phyloP scores from a whole-genome alignment of 805 yeast species.

The Yamadazyma laniorum region DNA sequence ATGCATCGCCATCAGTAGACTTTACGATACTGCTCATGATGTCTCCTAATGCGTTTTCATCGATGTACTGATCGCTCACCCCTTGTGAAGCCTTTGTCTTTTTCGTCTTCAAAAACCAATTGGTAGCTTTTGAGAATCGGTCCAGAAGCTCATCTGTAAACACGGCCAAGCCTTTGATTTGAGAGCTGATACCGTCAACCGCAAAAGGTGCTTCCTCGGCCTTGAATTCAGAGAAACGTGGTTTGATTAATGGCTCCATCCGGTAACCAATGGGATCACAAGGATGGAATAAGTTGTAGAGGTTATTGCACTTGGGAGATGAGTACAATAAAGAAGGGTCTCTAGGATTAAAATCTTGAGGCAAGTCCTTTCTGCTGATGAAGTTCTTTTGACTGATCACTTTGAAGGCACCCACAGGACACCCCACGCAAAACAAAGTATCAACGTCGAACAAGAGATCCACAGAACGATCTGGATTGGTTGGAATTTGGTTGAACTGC shows the following conservation, averaged over 20 bases:
- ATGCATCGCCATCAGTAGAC: slow-evolving; percentile 18
- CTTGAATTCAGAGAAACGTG: slow-evolving; percentile 45
- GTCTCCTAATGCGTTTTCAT: slow-evolving; percentile 43
- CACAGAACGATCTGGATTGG: slow-evolving; percentile 26
- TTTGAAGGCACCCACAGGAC: slow-evolving; percentile 87
- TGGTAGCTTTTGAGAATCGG: slow-evolving; percentile 31
- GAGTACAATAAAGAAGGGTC: slow-evolving; percentile 19
- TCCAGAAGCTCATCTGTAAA: slow-evolving; percentile 39
- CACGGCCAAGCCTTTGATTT: slow-evolving; percentile 41
- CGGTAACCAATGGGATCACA: slow-evolving; percentile 92
- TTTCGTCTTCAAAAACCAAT: slow-evolving; percentile 29
- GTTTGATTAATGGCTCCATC: slow-evolving; percentile 75
- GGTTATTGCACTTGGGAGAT: slow-evolving; percentile 59
- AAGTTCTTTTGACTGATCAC: slow-evolving; percentile 65
- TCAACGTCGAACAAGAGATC: slow-evolving; percentile 69
- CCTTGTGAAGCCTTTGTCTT: slow-evolving; percentile 11
- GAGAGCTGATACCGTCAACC: slow-evolving; percentile 50
- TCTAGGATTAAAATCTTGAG: slow-evolving; percentile 22
- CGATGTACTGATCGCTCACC: slow-evolving; percentile 15
- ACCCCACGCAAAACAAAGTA: slow-evolving; percentile 78
- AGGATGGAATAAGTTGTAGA: slow-evolving; percentile 84
- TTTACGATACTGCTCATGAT: slow-evolving; percentile 30
- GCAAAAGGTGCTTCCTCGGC: slow-evolving; percentile 62
- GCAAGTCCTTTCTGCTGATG: slow-evolving; percentile 34
- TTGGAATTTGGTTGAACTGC: slow-evolving; percentile 37